Percentiles rank a stretch among this genome's conserved stretches.
These are phyloP conservation scores for Marasmius sp. DNA, from an alignment of 1,284 basidiomycete species.

Conservation along the genomic window DNA sequence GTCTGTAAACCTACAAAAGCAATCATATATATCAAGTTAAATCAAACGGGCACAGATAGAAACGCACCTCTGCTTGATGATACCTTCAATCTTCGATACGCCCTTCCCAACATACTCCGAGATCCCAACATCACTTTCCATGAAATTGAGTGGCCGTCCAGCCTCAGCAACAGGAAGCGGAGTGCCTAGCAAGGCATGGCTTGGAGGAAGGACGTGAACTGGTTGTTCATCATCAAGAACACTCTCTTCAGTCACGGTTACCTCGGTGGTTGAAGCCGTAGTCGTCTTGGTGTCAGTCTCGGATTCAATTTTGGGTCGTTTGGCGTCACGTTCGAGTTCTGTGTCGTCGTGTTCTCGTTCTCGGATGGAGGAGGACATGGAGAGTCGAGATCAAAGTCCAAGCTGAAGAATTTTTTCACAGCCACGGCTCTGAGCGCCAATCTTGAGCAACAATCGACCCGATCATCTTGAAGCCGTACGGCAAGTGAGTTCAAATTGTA, in stretches of 20 bases:
- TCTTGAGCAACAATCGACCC: too few relatives aligned
- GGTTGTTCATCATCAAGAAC: constrained; percentile 17
- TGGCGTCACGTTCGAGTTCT: constrained; percentile 47
- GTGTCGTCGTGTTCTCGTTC: constrained; percentile 55
- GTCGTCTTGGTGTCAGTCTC: constrained; percentile 13
- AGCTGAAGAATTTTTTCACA: constrained; percentile 1
- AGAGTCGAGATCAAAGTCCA: constrained; percentile 7
- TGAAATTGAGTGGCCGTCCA: constrained; percentile 56
- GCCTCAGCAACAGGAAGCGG: constrained; percentile 47
- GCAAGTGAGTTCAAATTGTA: too few relatives aligned
- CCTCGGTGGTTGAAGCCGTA: neutral
- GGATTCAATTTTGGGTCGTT: constrained; percentile 51
- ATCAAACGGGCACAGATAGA: constrained; percentile 2
- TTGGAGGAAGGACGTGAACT: constrained; percentile 64
- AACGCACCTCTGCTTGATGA: constrained; percentile 90
- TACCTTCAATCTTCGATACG: constrained; percentile 78
- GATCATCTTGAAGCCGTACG: too few relatives aligned
- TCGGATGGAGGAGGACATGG: constrained; percentile 37
- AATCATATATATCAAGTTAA: constrained; percentile 8
- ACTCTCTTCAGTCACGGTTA: constrained; percentile 13
- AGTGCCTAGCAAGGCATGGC: constrained; percentile 63
- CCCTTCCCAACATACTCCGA: constrained; percentile 80
- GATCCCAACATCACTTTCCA: constrained; percentile 88
- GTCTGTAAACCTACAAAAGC: constrained; percentile 79
- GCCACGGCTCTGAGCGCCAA: neutral